Evolutionary conservation across 1,284 basidiomycete species (phyloP).

Genomic region (Mycosarcoma maydis): DNA sequence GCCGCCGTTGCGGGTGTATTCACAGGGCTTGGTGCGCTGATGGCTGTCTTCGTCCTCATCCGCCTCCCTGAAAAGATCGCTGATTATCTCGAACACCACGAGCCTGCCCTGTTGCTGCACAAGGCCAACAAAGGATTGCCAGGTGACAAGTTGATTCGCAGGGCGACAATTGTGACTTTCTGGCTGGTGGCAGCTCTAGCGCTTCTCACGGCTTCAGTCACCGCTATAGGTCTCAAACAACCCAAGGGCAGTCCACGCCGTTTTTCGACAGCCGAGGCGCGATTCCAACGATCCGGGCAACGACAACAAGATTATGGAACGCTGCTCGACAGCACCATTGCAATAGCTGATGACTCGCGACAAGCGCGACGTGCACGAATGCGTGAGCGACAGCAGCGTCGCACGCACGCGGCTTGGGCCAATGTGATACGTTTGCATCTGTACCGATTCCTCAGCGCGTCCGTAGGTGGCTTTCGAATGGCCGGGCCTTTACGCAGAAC

Average conservation of each 20-base stretch:
- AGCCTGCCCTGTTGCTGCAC: not conserved
- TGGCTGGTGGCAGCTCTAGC: conserved; percentile 42
- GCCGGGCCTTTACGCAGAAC: conserved; percentile 6
- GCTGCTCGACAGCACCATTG: conserved; percentile 33
- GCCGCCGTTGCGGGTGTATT: conserved; percentile 48
- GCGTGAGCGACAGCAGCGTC: conserved; percentile 20
- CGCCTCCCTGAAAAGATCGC: conserved; percentile 48
- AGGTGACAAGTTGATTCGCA: conserved; percentile 22
- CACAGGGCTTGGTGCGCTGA: conserved; percentile 46
- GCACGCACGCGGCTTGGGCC: conserved; percentile 12
- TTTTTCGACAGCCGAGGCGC: conserved; percentile 1
- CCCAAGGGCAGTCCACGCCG: not conserved
- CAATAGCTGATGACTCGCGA: conserved; percentile 22
- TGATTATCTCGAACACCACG: conserved; percentile 18
- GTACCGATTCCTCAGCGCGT: conserved; percentile 7
- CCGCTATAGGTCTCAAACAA: conserved; percentile 20
- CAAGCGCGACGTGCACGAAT: conserved; percentile 34
- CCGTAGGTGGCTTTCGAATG: conserved; percentile 36
- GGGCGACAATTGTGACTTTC: conserved; percentile 36
- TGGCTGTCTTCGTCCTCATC: conserved; percentile 52
- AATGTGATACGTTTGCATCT: conserved; percentile 18
- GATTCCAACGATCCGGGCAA: not conserved
- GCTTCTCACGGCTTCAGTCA: conserved; percentile 20
- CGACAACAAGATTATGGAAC: conserved; percentile 25
- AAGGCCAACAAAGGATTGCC: not conserved